Evolutionary conservation across 1,284 basidiomycete species (phyloP).

Genomic region (Cryptococcus sp.): DNA sequence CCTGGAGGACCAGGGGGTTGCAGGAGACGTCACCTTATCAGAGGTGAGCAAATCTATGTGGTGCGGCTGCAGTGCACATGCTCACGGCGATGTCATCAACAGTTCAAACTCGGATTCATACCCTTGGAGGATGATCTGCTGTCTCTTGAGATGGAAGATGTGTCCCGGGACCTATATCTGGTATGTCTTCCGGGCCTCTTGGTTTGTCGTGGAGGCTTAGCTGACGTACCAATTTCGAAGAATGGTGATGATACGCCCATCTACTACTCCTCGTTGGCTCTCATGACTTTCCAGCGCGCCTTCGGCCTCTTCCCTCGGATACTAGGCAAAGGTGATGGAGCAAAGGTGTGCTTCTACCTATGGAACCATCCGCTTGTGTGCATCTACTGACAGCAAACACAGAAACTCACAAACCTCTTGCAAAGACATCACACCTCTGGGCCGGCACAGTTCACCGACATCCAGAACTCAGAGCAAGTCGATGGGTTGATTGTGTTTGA

Average conservation of each 20-base stretch:
- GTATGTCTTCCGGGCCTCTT: conserved; percentile 52
- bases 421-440: conserved; percentile 56
- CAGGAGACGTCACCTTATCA: conserved; percentile 79
- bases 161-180: conserved; percentile 80
- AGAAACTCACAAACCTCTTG: conserved; percentile 75
- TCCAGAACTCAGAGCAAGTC: conserved; percentile 55
- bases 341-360: conserved; percentile 59
- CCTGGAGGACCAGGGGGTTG: conserved; percentile 85
- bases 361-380: not conserved
- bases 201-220: not conserved
- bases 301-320: conserved; percentile 91
- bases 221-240: conserved; percentile 50
- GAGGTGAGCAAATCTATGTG: conserved; percentile 48
- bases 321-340: conserved; percentile 87
- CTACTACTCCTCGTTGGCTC: conserved; percentile 81
- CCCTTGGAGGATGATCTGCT: conserved; percentile 87
- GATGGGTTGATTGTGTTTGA: conserved; percentile 89
- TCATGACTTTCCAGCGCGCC: conserved; percentile 78
- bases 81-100: conserved; percentile 2
- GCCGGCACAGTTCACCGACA: conserved; percentile 27
- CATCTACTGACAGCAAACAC: conserved; percentile 4
- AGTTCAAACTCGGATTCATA: conserved; percentile 87
- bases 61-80: not conserved
- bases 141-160: conserved; percentile 76
- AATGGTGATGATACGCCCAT: conserved; percentile 91